Conservation (phyloP, 2,329 filamentous ascomycete species). For the Coniochaeta hoffmannii region DNA sequence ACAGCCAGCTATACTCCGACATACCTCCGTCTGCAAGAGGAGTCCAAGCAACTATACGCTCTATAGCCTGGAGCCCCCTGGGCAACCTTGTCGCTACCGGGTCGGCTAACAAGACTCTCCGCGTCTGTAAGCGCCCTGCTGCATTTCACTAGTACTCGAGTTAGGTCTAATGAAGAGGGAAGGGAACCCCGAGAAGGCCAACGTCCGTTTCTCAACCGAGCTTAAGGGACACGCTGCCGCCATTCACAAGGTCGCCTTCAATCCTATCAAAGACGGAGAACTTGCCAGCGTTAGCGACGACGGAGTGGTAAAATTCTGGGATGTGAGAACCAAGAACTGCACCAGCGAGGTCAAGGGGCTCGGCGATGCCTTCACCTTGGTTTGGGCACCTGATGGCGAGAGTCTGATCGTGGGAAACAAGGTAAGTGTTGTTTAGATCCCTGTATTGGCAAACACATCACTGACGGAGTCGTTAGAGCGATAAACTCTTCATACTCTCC, state of each 20-base stretch:
- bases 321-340: constrained; percentile 64
- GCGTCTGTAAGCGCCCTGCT: constrained; percentile 54
- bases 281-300: constrained; percentile 68
- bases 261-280: constrained; percentile 69
- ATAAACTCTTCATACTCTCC: constrained; percentile 55
- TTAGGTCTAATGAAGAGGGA: not conserved
- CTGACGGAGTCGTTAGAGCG: constrained; percentile 34
- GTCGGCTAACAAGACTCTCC: constrained; percentile 59
- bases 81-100: constrained; percentile 82
- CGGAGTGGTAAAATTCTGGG: constrained; percentile 72
- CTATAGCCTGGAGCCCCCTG: constrained; percentile 82
- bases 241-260: constrained; percentile 72
- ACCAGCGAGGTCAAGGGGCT: constrained; percentile 61
- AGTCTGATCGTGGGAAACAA: constrained; percentile 67
- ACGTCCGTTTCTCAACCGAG: constrained; percentile 68
- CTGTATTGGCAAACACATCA: not conserved
- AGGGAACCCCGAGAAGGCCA: constrained; percentile 71
- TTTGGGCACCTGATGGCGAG: constrained; percentile 66
- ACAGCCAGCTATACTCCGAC: constrained; percentile 66
- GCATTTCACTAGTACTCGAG: not conserved
- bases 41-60: constrained; percentile 57
- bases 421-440: constrained; percentile 31
- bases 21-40: constrained; percentile 39
- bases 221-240: constrained; percentile 58
- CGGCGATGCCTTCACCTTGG: constrained; percentile 62